Conservation (phyloP, 805 yeast genomes). For the Metschnikowia lunata region DNA sequence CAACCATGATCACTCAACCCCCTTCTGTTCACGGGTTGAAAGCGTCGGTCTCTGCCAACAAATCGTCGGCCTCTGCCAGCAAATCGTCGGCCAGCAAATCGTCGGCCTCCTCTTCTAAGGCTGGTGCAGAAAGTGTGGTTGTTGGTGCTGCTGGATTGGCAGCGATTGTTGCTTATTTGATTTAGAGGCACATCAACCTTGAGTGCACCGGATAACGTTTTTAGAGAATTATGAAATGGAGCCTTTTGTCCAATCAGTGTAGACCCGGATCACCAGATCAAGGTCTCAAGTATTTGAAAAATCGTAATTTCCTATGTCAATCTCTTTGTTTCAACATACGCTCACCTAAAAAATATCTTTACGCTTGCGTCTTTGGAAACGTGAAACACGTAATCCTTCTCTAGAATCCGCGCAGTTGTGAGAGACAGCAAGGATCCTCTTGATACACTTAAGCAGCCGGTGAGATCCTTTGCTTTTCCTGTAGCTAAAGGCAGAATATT, state of each 20-base stretch:
- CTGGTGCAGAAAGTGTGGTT: conserved; percentile 37
- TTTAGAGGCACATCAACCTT: neutral
- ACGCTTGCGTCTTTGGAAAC: conserved; percentile 51
- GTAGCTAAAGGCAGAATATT: conserved; percentile 65
- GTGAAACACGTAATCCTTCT: conserved; percentile 61
- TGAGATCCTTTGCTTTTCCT: conserved; percentile 77
- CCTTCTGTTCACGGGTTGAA: neutral
- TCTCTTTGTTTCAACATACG: too few species aligned
- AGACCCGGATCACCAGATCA: too few species aligned
- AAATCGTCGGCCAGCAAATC: neutral
- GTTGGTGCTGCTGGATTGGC: conserved; percentile 16
- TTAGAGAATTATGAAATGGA: too few species aligned
- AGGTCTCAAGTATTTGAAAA: too few species aligned
- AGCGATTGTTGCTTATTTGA: conserved; percentile 14
- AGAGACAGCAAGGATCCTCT: conserved; percentile 46
- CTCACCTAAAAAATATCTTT: conserved; percentile 41
- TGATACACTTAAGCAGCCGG: conserved; percentile 63
- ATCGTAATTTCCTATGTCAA: too few species aligned
- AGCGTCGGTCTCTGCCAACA: neutral
- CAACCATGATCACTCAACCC: conserved; percentile 1
- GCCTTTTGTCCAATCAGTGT: too few species aligned
- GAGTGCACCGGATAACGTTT: too few species aligned
- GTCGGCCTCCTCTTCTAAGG: conserved; percentile 4
- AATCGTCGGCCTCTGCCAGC: too few species aligned
- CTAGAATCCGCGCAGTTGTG: conserved; percentile 31